phyloP scores from a whole-genome alignment of 495 filamentous ascomycete species.

The Neurospora tetraspora region DNA sequence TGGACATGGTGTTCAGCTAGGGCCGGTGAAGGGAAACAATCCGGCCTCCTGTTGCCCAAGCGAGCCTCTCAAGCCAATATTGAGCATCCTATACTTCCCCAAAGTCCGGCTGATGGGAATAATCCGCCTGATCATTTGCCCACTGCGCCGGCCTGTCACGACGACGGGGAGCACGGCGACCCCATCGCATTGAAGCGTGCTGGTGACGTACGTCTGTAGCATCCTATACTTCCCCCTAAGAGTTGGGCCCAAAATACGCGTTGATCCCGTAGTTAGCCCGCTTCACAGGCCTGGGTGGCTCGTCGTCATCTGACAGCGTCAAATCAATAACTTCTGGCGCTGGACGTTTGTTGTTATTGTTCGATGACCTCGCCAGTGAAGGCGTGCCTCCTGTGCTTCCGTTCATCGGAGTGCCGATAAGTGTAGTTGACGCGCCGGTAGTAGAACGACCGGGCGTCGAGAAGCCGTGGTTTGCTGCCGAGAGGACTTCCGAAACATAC shows the following conservation, averaged over 20 bases:
- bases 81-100: background rate
- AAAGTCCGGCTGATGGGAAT: background rate
- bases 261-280: conserved; percentile 24
- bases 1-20: background rate
- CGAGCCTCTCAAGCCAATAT: background rate
- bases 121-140: background rate
- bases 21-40: background rate
- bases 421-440: conserved; percentile 2
- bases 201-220: background rate
- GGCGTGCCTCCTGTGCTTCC: conserved; percentile 18
- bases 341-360: conserved; percentile 49
- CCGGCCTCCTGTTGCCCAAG: background rate
- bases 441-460: conserved; percentile 5
- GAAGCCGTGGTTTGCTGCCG: conserved; percentile 8
- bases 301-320: conserved; percentile 66
- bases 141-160: background rate
- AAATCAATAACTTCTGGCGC: conserved; percentile 65
- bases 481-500: conserved; percentile 48
- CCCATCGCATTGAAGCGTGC: background rate
- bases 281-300: conserved; percentile 48
- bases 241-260: background rate
- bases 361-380: conserved; percentile 28
- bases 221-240: background rate
- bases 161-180: background rate
- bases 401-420: conserved; percentile 19